phyloP scores from a whole-genome alignment of 495 filamentous ascomycete species.

The Saxophila tyrrhenica region DNA sequence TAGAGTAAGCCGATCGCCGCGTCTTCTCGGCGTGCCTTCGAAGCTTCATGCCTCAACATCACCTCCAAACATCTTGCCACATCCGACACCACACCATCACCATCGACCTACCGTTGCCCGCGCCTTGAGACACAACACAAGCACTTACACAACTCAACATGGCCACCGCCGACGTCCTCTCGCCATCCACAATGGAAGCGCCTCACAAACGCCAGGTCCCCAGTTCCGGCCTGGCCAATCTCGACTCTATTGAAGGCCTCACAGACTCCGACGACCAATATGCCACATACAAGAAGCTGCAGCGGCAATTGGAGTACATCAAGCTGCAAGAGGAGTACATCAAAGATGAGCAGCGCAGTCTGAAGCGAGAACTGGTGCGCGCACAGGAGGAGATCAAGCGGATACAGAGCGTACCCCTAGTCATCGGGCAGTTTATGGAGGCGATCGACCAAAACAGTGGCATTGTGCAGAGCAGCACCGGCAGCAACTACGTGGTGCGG shows the following conservation, averaged over 20 bases:
- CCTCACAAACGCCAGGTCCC: conserved; percentile 64
- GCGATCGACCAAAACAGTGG: conserved; percentile 99
- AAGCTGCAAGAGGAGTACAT: conserved; percentile 99
- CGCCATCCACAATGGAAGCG: conserved; percentile 59
- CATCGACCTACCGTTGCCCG: neutral
- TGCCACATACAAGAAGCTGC: conserved; percentile 83
- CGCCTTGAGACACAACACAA: neutral
- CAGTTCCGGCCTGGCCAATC: conserved; percentile 72
- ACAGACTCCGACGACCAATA: conserved; percentile 87
- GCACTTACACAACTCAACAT: neutral
- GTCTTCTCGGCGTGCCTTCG: neutral
- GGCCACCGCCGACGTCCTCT: conserved; percentile 68
- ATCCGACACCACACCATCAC: neutral
- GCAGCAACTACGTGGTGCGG: conserved; percentile 97
- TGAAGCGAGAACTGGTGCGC: conserved; percentile 93
- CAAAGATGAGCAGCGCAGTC: conserved; percentile 97
- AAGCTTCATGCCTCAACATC: neutral
- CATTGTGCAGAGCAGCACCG: conserved; percentile 95
- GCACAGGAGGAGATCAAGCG: conserved; percentile 99
- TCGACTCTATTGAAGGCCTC: conserved; percentile 76
- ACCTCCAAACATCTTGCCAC: neutral
- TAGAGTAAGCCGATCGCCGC: neutral
- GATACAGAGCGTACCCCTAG: conserved; percentile 93
- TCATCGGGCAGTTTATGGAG: conserved; percentile 99
- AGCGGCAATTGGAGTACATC: conserved; percentile 93